Percentiles rank a stretch among this genome's conserved stretches.
phyloP scores from a whole-genome alignment of 1,284 basidiomycete species.

The Naganishia sp. region DNA sequence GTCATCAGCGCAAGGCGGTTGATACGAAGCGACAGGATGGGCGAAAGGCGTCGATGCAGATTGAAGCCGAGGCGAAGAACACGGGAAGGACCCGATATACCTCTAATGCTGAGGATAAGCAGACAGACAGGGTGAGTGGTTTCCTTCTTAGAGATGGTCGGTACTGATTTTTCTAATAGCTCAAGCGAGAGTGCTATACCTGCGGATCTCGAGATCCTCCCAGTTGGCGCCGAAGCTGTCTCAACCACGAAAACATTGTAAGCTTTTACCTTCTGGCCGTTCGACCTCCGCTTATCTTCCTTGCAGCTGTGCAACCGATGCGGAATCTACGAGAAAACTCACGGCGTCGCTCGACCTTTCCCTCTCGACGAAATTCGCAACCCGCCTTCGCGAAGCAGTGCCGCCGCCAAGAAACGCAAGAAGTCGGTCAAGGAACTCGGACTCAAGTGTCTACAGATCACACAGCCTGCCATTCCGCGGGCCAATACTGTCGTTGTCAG shows the following conservation, averaged over 20 bases:
- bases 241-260: constrained; percentile 30
- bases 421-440: constrained; percentile 25
- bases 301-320: constrained; percentile 35
- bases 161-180: not conserved
- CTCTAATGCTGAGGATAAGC: constrained; percentile 32
- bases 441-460: constrained; percentile 14
- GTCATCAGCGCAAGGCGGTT: constrained; percentile 1
- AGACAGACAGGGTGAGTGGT: constrained; percentile 29
- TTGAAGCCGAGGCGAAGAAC: not conserved
- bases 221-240: constrained; percentile 33
- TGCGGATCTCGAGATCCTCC: constrained; percentile 33
- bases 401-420: constrained; percentile 24
- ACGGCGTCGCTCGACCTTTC: constrained; percentile 27
- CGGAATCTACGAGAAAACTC: constrained; percentile 34
- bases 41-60: constrained; percentile 6
- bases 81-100: constrained; percentile 21
- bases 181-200: constrained; percentile 34
- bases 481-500: not conserved
- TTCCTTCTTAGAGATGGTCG: not conserved
- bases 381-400: not conserved
- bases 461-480: not conserved
- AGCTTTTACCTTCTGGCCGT: not conserved
- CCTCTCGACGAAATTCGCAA: constrained; percentile 21
- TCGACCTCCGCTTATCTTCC: not conserved
- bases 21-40: constrained; percentile 5